Evolutionary conservation across 163 green algal species (phyloP).

Genomic region (Coccomyxa subellipsoidea): DNA sequence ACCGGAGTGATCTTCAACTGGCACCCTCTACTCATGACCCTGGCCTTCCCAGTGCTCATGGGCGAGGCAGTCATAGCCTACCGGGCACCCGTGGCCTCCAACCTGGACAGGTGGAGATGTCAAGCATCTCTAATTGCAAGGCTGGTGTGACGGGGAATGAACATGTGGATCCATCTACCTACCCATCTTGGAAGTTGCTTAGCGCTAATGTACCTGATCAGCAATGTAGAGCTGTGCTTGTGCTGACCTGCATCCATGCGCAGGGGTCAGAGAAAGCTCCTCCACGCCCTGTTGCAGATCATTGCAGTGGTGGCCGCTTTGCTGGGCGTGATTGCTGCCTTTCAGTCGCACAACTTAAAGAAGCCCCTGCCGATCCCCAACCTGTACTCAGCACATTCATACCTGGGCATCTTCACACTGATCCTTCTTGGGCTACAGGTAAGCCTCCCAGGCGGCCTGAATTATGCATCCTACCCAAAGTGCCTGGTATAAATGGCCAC

Average conservation of each 20-base stretch:
- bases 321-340: constrained; percentile 50
- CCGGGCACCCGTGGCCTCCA: constrained; percentile 33
- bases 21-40: constrained; percentile 67
- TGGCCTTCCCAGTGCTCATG: constrained; percentile 68
- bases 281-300: constrained; percentile 49
- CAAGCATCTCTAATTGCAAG: not conserved
- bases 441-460: not conserved
- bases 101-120: constrained; percentile 14
- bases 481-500: not conserved
- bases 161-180: not conserved
- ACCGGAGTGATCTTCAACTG: constrained; percentile 67
- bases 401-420: constrained; percentile 49
- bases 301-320: constrained; percentile 20
- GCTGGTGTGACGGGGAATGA: not conserved
- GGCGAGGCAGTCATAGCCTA: constrained; percentile 69
- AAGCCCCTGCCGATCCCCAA: constrained; percentile 56
- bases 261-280: constrained; percentile 52
- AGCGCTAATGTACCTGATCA: no score
- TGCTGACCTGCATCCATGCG: not conserved
- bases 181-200: not conserved
- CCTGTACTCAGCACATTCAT: constrained; percentile 66
- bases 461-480: not conserved
- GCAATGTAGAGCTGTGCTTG: no score
- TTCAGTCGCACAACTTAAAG: constrained; percentile 61
- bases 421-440: constrained; percentile 12